Conservation (phyloP, 208 protist genomes). For the Naegleria gruberi region DNA sequence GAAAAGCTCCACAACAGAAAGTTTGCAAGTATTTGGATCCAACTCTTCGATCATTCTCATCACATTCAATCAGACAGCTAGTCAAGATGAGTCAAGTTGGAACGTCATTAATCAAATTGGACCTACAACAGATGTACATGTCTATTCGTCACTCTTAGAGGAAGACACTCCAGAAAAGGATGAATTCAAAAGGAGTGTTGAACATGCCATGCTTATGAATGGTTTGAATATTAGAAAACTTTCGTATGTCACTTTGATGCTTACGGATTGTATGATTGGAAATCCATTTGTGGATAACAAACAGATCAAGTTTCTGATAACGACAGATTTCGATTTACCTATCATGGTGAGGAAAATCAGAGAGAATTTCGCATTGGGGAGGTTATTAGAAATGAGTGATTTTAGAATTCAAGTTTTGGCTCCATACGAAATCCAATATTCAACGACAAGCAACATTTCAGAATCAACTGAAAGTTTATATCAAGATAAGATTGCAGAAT, state of each 20-base stretch:
- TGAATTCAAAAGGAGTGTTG: background rate
- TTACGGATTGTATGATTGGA: background rate
- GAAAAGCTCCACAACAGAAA: too few species aligned
- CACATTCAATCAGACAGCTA: too few species aligned
- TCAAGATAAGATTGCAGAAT: background rate
- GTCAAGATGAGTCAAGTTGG: too few species aligned
- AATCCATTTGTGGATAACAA: background rate
- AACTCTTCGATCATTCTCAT: too few species aligned
- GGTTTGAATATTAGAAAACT: background rate
- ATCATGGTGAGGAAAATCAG: background rate
- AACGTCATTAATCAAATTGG: too few species aligned
- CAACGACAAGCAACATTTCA: background rate
- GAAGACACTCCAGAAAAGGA: background rate
- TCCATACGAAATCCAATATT: background rate
- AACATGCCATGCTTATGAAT: background rate
- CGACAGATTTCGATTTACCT: background rate
- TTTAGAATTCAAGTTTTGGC: background rate
- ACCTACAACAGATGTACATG: too few species aligned
- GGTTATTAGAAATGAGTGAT: background rate
- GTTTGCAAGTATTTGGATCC: too few species aligned
- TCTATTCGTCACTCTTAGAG: too few species aligned
- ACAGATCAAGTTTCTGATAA: background rate
- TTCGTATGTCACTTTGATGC: background rate
- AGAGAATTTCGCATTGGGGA: background rate
- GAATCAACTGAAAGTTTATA: background rate